Conservation (phyloP, 2,329 filamentous ascomycete genomes). For the Hypomyces rosellus region DNA sequence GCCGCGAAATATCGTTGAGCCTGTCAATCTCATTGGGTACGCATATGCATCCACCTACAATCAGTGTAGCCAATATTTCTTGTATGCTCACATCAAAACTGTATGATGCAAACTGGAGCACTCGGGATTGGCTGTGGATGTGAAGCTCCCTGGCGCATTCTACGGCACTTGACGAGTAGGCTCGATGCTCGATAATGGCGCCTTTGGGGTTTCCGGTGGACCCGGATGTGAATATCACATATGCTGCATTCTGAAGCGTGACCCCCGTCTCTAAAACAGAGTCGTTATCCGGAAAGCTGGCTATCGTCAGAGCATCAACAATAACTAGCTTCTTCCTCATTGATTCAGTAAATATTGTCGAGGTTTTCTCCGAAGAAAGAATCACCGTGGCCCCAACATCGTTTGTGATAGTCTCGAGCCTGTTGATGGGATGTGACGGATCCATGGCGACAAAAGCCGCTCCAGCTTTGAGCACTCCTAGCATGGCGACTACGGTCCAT, state of each 20-base stretch:
- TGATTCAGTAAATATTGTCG: background rate
- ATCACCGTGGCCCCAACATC: background rate
- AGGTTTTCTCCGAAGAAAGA: background rate
- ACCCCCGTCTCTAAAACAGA: background rate
- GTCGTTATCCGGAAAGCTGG: background rate
- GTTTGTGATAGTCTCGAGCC: background rate
- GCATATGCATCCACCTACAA: conserved; percentile 33
- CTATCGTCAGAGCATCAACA: background rate
- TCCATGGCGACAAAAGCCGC: conserved; percentile 8
- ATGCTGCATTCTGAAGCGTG: background rate
- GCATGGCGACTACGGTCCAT: conserved; percentile 9
- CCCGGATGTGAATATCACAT: background rate
- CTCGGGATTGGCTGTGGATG: conserved; percentile 2
- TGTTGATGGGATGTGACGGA: conserved; percentile 1
- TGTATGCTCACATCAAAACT: conserved; percentile 32
- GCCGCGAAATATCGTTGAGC: background rate
- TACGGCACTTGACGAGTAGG: background rate
- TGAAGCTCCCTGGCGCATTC: conserved; percentile 8
- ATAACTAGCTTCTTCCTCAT: background rate
- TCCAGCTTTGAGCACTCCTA: conserved; percentile 3
- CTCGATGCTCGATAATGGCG: background rate
- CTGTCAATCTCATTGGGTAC: conserved; percentile 14
- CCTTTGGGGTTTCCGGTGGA: background rate
- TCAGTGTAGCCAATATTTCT: conserved; percentile 33
- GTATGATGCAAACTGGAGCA: conserved; percentile 24